Evolutionary conservation across 169 alveolate species (phyloP).

Genomic region (Eimeria sp.): DNA sequence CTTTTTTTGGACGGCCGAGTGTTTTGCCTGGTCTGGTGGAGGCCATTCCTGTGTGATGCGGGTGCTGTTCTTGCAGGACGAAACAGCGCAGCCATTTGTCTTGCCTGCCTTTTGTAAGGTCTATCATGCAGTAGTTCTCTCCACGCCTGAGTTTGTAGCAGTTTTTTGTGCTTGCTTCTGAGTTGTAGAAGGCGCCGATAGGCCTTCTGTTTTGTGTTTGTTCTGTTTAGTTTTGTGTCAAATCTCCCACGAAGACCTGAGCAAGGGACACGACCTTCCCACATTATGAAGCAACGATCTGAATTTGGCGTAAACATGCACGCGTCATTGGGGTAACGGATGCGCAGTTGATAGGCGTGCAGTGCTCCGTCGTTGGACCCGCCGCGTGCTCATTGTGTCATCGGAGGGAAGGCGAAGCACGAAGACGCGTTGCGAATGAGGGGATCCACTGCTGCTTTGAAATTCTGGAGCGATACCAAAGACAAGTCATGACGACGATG

Average conservation of each 20-base stretch:
- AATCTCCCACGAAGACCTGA: constrained; percentile 73
- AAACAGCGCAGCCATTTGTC: constrained; percentile 75
- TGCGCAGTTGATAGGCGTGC: constrained; percentile 42
- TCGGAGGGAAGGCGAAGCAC: constrained; percentile 47
- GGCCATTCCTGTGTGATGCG: background rate
- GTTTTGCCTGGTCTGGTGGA: background rate
- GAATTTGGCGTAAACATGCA: constrained; percentile 33
- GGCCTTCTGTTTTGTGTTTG: background rate
- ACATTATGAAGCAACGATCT: constrained; percentile 15
- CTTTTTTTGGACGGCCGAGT: background rate
- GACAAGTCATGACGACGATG: background rate
- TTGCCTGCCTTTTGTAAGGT: constrained; percentile 75
- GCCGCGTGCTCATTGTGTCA: constrained; percentile 43
- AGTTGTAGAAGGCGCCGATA: background rate
- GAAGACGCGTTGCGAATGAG: constrained; percentile 23
- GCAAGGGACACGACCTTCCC: constrained; percentile 37
- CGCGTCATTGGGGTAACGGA: constrained; percentile 53
- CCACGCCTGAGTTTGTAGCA: background rate
- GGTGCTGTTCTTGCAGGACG: constrained; percentile 56
- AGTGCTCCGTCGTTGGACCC: constrained; percentile 33
- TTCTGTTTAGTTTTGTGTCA: constrained; percentile 51
- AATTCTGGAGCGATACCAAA: constrained; percentile 54
- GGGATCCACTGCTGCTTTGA: constrained; percentile 34
- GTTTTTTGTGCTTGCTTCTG: background rate
- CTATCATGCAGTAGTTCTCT: background rate